phyloP scores from a whole-genome alignment of 768 basidiomycete genomes.

The Phanerochaete carnosa region DNA sequence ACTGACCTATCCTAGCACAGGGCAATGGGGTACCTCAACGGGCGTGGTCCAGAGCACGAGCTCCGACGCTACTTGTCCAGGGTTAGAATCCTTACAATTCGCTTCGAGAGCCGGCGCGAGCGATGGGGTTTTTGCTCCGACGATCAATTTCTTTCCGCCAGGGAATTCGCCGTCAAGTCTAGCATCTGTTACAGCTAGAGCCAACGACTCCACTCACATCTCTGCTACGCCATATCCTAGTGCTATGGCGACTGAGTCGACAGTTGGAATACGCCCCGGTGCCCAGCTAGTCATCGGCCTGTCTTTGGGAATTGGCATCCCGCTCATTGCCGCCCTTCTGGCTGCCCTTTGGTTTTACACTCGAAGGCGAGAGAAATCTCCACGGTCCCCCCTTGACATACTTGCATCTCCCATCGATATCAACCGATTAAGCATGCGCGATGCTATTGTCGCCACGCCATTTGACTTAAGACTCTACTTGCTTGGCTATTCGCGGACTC shows the following conservation, averaged over 20 bases:
- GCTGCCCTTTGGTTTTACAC: conserved; percentile 16
- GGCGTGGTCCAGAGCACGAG: conserved; percentile 20
- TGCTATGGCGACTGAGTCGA: conserved; percentile 15
- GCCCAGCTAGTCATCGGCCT: conserved; percentile 29
- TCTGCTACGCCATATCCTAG: conserved; percentile 17
- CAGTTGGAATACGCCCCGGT: conserved; percentile 10
- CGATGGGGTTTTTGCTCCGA: background rate
- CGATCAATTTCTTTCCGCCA: background rate
- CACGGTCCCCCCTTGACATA: background rate
- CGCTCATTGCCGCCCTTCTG: conserved; percentile 24
- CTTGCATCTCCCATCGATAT: background rate
- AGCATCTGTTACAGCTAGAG: background rate
- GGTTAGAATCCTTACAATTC: conserved; percentile 23
- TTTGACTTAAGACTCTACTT: background rate
- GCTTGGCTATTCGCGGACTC: background rate
- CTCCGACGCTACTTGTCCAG: conserved; percentile 31
- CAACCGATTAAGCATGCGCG: background rate
- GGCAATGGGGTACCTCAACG: conserved; percentile 30
- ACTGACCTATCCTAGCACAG: conserved; percentile 29
- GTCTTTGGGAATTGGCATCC: conserved; percentile 26
- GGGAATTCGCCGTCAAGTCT: background rate
- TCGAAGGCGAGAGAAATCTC: background rate
- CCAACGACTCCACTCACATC: background rate
- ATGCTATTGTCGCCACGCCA: background rate
- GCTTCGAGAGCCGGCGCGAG: background rate